phyloP scores from a whole-genome alignment of 331 rosid species.

The Acacia pycnantha region DNA sequence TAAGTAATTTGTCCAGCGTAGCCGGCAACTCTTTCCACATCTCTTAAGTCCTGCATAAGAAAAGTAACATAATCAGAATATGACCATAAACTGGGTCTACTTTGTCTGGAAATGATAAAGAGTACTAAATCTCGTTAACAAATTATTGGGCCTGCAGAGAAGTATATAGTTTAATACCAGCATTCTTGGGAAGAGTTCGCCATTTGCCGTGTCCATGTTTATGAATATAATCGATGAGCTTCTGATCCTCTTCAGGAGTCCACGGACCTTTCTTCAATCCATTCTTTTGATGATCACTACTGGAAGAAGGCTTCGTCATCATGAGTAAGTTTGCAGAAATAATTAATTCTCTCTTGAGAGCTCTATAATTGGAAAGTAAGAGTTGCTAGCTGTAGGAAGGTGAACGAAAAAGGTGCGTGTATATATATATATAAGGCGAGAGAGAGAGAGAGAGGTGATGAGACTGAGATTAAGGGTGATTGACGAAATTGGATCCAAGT shows the following conservation, averaged over 20 bases:
- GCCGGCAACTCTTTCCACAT: conserved; percentile 80
- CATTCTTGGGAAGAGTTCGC: conserved; percentile 70
- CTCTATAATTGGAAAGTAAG: conserved; percentile 1
- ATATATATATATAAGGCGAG: conserved; percentile 28
- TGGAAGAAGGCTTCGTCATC: conserved; percentile 52
- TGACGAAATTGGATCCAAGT: conserved; percentile 42
- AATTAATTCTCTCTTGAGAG: neutral
- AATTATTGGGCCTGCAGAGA: neutral
- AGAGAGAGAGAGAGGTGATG: neutral
- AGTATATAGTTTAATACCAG: conserved; percentile 42
- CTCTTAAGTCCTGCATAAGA: conserved; percentile 52
- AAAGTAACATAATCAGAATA: neutral
- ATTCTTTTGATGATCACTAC: conserved; percentile 50
- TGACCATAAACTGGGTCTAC: neutral
- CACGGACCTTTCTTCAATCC: conserved; percentile 78
- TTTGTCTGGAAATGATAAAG: neutral
- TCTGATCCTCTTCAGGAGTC: conserved; percentile 75
- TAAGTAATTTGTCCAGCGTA: conserved; percentile 71
- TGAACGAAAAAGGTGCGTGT: conserved; percentile 9
- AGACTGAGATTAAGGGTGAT: neutral
- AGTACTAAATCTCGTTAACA: neutral
- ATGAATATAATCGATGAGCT: conserved; percentile 53
- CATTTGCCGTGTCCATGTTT: conserved; percentile 70
- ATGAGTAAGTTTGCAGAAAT: neutral
- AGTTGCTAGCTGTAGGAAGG: neutral